Conservation (phyloP, 192 early-diverging fungal species). For the Spizellomyces sp. region DNA sequence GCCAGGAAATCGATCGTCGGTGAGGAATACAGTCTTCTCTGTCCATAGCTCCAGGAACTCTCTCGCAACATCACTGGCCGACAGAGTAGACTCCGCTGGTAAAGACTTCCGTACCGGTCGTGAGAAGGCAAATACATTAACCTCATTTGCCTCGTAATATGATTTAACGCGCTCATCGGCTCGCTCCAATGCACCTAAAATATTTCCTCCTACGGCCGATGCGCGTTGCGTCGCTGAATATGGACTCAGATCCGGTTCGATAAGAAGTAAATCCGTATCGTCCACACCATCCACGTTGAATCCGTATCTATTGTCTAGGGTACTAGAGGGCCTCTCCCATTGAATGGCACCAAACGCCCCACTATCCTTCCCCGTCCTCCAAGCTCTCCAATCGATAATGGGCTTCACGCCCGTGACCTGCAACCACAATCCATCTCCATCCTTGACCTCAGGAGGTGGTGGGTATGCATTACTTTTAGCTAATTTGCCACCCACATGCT, state of each 20-base stretch:
- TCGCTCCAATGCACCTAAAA: not conserved
- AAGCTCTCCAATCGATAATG: slow-evolving; percentile 48
- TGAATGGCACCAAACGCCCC: slow-evolving; percentile 26
- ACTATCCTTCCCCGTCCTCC: slow-evolving; percentile 33
- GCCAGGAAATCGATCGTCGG: slow-evolving; percentile 69
- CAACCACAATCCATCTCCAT: slow-evolving; percentile 60
- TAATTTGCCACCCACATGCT: slow-evolving; percentile 59
- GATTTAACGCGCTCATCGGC: slow-evolving; percentile 40
- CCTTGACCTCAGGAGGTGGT: slow-evolving; percentile 42
- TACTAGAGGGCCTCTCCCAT: slow-evolving; percentile 13
- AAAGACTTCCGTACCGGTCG: slow-evolving; percentile 57
- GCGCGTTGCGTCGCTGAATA: slow-evolving; percentile 4
- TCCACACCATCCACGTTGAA: slow-evolving; percentile 13
- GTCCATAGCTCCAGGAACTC: slow-evolving; percentile 80
- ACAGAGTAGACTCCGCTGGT: slow-evolving; percentile 2
- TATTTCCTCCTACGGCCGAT: not conserved
- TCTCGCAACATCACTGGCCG: slow-evolving; percentile 48
- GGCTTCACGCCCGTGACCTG: slow-evolving; percentile 72
- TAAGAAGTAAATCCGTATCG: slow-evolving; percentile 19
- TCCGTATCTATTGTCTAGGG: not conserved
- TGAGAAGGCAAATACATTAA: slow-evolving; percentile 65
- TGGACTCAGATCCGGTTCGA: slow-evolving; percentile 48
- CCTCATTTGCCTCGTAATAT: slow-evolving; percentile 70
- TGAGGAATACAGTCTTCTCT: slow-evolving; percentile 68
- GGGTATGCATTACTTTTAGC: slow-evolving; percentile 34